Evolutionary conservation across 106 monocot genomes (phyloP), one percentile per base, ranked within the genome.

Genomic region (Dioscorea alata): DNA sequence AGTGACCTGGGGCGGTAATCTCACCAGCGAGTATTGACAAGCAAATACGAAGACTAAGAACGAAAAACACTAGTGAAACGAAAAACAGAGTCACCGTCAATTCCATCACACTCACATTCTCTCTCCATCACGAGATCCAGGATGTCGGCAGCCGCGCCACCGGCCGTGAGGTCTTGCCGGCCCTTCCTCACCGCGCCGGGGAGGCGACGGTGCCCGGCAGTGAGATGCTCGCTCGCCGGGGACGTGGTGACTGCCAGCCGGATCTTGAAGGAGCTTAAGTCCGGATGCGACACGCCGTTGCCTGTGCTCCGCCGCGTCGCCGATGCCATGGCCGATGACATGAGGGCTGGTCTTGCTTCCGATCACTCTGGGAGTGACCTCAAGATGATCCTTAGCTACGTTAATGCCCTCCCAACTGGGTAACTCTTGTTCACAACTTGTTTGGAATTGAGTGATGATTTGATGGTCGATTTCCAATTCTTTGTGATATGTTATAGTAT

Each of bases 331-430:
- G 69, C 70, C 57, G 57, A 71, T 25, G 87, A 81, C 24, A 80
- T 88, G 80, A 67, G 83, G 23, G 80, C 83, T 2, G 83, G 87
- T 31, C 71, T 88, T 2, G 72, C 67, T 7, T 74, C 23, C 2
- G 87, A 88, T 13, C 74, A 66, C 2, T 13, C 32, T 22, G 80
- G 71, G 23, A 67, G 80, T 34, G 83, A 71, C 8, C 83, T 88
- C 33, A 76, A 77, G 65, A 88, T 88, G 87, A 80, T 88, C 77
- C 87, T 74, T 12, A 88, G 80, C 68, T 83, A 80, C 65, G 87
- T 88, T 25, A 69, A 83, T 28, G 66, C 76, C 23, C 77, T 88
- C 50, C 87, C 87, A 59, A 80, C 77, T 10, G 87, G 87, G 83
- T 83, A 34, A 51, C 4, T 31, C 19, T 15, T 54, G 54, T 54